Evolutionary conservation across 495 filamentous ascomycete species (phyloP).

Genomic region (Evernia prunastri): DNA sequence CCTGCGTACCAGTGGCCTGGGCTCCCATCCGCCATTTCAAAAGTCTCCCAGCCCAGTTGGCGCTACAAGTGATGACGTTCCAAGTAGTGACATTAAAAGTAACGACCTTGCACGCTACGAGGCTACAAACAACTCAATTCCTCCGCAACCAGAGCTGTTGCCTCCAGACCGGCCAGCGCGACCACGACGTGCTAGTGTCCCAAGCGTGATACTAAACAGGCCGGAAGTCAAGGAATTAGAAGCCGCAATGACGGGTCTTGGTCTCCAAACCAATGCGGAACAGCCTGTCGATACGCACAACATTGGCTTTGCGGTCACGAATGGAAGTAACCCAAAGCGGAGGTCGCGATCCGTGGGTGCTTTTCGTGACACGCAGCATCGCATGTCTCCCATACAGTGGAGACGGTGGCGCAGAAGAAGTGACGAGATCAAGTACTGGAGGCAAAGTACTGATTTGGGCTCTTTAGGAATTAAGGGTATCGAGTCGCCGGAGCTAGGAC

Average conservation of each 20-base stretch:
- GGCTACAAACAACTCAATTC: not conserved
- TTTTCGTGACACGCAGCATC: slow-evolving; percentile 29
- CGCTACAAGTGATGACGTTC: not conserved
- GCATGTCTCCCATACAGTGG: slow-evolving; percentile 36
- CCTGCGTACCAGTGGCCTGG: slow-evolving; percentile 25
- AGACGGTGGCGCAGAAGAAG: slow-evolving; percentile 31
- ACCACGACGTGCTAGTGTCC: slow-evolving; percentile 26
- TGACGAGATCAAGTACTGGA: slow-evolving; percentile 31
- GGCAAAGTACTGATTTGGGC: slow-evolving; percentile 27
- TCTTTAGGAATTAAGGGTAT: slow-evolving; percentile 10
- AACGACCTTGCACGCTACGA: not conserved
- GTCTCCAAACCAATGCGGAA: slow-evolving; percentile 16
- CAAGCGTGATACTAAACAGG: slow-evolving; percentile 20
- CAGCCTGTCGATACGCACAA: slow-evolving; percentile 18
- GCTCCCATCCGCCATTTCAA: slow-evolving; percentile 17
- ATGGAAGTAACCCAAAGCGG: slow-evolving; percentile 31
- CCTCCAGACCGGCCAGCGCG: slow-evolving; percentile 18
- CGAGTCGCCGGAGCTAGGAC: slow-evolving; percentile 10
- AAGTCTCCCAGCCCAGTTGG: slow-evolving; percentile 1
- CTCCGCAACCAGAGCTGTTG: slow-evolving; percentile 14
- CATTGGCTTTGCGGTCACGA: slow-evolving; percentile 29
- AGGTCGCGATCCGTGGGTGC: slow-evolving; percentile 33
- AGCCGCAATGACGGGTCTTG: slow-evolving; percentile 23
- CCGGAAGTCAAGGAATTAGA: slow-evolving; percentile 21
- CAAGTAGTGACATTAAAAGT: not conserved